Evolutionary conservation across 345 rosid species (phyloP).

Genomic region (Rhodamnia rubescens): DNA sequence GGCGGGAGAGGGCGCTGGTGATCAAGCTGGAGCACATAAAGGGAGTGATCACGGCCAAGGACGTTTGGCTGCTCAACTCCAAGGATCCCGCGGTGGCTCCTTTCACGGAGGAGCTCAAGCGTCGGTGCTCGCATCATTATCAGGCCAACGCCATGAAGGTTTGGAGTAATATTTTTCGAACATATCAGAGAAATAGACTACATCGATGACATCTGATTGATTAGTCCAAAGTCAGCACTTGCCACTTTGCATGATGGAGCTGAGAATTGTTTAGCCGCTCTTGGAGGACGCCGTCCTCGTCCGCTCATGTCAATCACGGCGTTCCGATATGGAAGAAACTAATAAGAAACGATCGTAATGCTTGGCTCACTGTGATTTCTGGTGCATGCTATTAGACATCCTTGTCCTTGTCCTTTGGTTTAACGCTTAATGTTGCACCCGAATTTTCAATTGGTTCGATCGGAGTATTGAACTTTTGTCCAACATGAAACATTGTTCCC

Average conservation of each 20-base stretch:
- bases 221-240: not conserved
- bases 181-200: not conserved
- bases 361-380: not conserved
- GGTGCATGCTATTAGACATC: not conserved
- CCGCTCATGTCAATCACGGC: not conserved
- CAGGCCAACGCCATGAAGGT: not conserved
- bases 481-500: not conserved
- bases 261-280: not conserved
- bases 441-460: not conserved
- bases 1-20: conserved; percentile 2
- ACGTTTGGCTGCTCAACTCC: conserved; percentile 5
- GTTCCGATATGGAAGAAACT: not conserved
- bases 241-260: not conserved
- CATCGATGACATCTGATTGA: not conserved
- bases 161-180: not conserved
- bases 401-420: not conserved
- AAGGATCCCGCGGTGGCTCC: not conserved
- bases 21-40: conserved; percentile 8
- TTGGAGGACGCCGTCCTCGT: not conserved
- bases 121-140: conserved; percentile 6
- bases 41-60: conserved; percentile 5
- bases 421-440: not conserved
- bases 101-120: conserved; percentile 3
- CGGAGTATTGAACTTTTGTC: not conserved
- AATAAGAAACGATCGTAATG: not conserved